Conservation (phyloP, 495 filamentous ascomycete genomes). For the Jackrogersella multiformis region DNA sequence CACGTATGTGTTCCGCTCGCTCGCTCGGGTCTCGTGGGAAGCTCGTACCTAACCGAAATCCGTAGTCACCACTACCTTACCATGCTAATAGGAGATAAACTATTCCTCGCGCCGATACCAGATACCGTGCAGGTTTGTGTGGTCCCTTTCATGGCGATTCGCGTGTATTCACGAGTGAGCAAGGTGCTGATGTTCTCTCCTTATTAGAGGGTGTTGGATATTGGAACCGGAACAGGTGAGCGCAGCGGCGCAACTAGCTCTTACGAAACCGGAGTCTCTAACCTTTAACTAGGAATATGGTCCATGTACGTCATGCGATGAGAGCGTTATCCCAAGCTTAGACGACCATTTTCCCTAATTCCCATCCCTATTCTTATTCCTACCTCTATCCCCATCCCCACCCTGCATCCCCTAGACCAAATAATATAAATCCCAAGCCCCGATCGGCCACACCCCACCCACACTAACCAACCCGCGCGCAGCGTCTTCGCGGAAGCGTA, state of each 20-base stretch:
- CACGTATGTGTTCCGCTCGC: slow-evolving; percentile 29
- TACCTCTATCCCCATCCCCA: no score
- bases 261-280: slow-evolving; percentile 22
- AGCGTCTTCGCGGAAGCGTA: slow-evolving; percentile 65
- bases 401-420: no score
- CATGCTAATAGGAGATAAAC: slow-evolving; percentile 51
- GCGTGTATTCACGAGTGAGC: neutral
- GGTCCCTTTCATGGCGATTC: neutral
- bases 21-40: no score
- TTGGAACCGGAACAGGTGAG: slow-evolving; percentile 66
- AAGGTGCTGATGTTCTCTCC: slow-evolving; percentile 8
- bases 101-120: slow-evolving; percentile 67
- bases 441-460: neutral
- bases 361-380: neutral
- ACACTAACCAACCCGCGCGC: neutral
- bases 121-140: slow-evolving; percentile 33
- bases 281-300: slow-evolving; percentile 48
- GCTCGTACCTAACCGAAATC: slow-evolving; percentile 6
- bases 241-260: slow-evolving; percentile 49
- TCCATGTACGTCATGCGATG: slow-evolving; percentile 44
- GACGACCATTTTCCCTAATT: neutral
- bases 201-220: slow-evolving; percentile 59
- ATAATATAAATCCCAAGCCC: neutral
- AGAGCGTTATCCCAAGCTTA: neutral
- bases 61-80: slow-evolving; percentile 48